Base-by-base conservation (phyloP, 2,329 filamentous ascomycete species). In the Dryadomyces quercivorus region DNA sequence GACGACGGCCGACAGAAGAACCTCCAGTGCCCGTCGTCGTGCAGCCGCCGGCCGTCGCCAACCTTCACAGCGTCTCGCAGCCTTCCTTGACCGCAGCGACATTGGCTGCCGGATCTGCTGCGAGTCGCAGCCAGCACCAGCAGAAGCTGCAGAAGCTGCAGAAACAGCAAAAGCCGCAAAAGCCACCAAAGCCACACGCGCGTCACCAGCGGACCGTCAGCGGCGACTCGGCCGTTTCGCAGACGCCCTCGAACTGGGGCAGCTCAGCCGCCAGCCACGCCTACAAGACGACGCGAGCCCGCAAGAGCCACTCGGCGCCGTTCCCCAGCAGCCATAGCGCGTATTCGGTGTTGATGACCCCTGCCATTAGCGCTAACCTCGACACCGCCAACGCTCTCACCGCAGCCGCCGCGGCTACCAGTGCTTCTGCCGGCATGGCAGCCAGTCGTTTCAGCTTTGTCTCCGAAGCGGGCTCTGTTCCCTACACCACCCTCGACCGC, bases 191-290 rank as follows among this genome's bases (percentile, higher is more conserved):
- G 8, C 26, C 26, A 8, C 26, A 31, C 26, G 26, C 26, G 26
- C 26, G 26, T 31, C 26, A 31, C 26, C 26, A 31, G 26, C 26
- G 74, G 50, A 72, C 75, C 51, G 72, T 75, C 57, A 67, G 20
- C 57, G 45, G 12, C 54, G 46, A 59, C 60, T 7, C 55, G 57
- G 36, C 64, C 60, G 5, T 62, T 62, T 10, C 54, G 16, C 21
- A 42, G 38, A 42, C 43, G 6, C 72, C 69, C 58, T 65, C 72
- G 16, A 68, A 70, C 13, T 78, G 73, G 74, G 85, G 85, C 20
- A 81, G 80, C 62, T 85, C 86, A 18, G 86, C 87, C 16, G 86
- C 86, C 2, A 82, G 72, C 44, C 76, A 73, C 46, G 71, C 72
- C 7, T 73, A 42, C 12, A 42, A 15, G 38, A 49, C 20, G n/a